Conservation (phyloP, 495 filamentous ascomycete species). For the Astrocystis sublimbata region DNA sequence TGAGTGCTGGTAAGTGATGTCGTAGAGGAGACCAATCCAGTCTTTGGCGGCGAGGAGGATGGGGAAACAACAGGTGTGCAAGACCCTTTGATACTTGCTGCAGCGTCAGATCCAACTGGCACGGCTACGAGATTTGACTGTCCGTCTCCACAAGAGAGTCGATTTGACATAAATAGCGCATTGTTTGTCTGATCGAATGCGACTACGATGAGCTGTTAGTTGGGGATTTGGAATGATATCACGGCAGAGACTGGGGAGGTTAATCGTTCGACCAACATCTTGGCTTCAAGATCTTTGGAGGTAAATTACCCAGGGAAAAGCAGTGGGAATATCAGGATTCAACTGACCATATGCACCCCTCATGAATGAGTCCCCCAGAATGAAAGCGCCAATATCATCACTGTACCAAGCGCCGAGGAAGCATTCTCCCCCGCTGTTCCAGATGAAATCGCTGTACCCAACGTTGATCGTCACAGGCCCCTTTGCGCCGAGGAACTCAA, state of each 20-base stretch:
- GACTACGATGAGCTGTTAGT: slow-evolving; percentile 13
- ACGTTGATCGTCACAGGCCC: slow-evolving; percentile 56
- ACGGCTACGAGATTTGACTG: slow-evolving; percentile 28
- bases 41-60: background rate
- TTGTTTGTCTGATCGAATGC: slow-evolving; percentile 34
- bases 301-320: background rate
- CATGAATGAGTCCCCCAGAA: slow-evolving; percentile 76
- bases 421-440: slow-evolving; percentile 43
- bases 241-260: background rate
- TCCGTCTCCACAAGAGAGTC: slow-evolving; percentile 24
- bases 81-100: slow-evolving; percentile 28
- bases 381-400: slow-evolving; percentile 31
- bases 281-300: background rate
- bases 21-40: background rate
- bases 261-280: background rate
- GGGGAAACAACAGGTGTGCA: slow-evolving; percentile 14
- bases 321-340: background rate
- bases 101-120: slow-evolving; percentile 26
- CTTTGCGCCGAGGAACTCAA: slow-evolving; percentile 49
- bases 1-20: background rate
- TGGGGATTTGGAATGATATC: background rate
- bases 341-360: slow-evolving; percentile 61
- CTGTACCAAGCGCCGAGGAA: slow-evolving; percentile 54
- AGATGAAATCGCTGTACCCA: slow-evolving; percentile 64
- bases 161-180: slow-evolving; percentile 35